These are phyloP conservation scores for Tricholoma sp. DNA, from an alignment of 768 basidiomycete species.

Conservation along the genomic window DNA sequence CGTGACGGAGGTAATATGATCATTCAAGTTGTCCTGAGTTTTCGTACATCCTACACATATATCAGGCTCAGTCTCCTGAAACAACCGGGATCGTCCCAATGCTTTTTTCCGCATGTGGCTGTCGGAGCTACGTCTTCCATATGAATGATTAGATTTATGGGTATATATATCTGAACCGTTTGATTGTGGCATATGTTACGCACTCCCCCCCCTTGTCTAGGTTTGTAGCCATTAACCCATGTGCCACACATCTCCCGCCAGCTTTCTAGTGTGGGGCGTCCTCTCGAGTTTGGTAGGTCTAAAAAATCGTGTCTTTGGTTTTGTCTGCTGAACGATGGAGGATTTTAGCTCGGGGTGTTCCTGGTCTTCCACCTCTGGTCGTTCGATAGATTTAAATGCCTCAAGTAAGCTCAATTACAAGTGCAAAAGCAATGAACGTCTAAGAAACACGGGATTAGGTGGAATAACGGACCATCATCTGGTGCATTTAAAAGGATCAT, in stretches of 20 bases:
- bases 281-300: conserved; percentile 45
- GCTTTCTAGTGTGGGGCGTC: conserved; percentile 59
- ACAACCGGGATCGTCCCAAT: too few species aligned
- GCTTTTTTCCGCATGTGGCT: too few species aligned
- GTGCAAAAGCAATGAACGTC: background rate
- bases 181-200: background rate
- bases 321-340: background rate
- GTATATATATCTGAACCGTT: background rate
- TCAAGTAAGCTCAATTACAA: conserved; percentile 39
- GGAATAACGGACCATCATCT: conserved; percentile 60
- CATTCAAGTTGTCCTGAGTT: too few species aligned
- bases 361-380: conserved; percentile 74
- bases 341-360: conserved; percentile 50
- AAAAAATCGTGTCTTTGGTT: background rate
- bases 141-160: too few species aligned
- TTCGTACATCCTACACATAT: too few species aligned
- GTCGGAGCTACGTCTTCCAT: too few species aligned
- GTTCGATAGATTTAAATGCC: conserved; percentile 73
- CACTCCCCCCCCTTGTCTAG: background rate
- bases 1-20: too few species aligned
- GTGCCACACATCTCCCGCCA: conserved; percentile 61
- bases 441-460: conserved; percentile 34
- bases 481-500: conserved; percentile 84
- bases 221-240: conserved; percentile 27
- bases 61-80: too few species aligned